Evolutionary conservation across 345 rosid genomes (phyloP).

Genomic region (Ceriops tagal): DNA sequence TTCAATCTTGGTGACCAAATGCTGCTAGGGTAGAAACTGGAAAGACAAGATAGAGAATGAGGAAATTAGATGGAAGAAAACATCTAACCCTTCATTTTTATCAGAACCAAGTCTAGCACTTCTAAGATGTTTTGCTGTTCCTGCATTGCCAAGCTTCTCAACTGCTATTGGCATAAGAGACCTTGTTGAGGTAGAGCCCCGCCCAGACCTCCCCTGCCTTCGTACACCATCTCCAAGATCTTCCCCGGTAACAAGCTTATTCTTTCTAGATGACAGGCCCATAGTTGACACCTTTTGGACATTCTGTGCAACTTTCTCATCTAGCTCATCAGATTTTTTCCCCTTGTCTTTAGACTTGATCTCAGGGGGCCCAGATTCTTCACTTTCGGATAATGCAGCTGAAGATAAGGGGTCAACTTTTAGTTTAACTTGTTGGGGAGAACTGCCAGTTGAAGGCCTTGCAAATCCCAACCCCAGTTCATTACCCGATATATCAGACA

Average conservation of each 20-base stretch:
- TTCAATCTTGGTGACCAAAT: constrained; percentile 6
- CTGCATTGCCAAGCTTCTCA: constrained; percentile 66
- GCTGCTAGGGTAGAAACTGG: neutral
- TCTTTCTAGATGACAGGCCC: constrained; percentile 68
- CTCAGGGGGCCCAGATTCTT: constrained; percentile 79
- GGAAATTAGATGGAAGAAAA: constrained; percentile 17
- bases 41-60: constrained; percentile 4
- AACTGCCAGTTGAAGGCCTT: constrained; percentile 54
- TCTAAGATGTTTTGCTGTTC: constrained; percentile 82
- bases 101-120: constrained; percentile 65
- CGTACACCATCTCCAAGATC: constrained; percentile 72
- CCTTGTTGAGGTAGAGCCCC: constrained; percentile 60
- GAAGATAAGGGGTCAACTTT: constrained; percentile 72
- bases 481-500: constrained; percentile 60
- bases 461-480: constrained; percentile 63
- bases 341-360: constrained; percentile 67
- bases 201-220: constrained; percentile 87
- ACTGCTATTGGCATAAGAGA: constrained; percentile 51
- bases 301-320: constrained; percentile 63
- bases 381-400: constrained; percentile 82
- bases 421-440: constrained; percentile 74
- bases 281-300: constrained; percentile 58
- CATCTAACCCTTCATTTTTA: constrained; percentile 69
- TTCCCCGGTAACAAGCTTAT: constrained; percentile 56
- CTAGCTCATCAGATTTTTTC: constrained; percentile 66